phyloP scores from a whole-genome alignment of 306 rosid species.

The Fragaria iinumae region DNA sequence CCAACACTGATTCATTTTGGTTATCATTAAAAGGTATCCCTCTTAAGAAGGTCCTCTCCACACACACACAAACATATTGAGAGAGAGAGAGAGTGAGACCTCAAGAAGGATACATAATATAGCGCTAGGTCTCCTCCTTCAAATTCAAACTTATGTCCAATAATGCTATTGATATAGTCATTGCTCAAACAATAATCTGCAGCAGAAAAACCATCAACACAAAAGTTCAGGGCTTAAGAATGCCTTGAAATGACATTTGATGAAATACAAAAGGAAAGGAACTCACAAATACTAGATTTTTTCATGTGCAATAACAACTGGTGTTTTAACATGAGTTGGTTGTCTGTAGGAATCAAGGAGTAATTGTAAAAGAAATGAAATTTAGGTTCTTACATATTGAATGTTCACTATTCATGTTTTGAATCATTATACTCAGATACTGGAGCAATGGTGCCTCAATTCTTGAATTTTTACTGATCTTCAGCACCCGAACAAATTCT shows the following conservation, averaged over 20 bases:
- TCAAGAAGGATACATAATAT: slow-evolving; percentile 77
- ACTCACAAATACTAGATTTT: not conserved
- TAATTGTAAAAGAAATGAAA: slow-evolving; percentile 17
- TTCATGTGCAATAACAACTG: not conserved
- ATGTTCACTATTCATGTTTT: slow-evolving; percentile 71
- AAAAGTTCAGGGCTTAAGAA: slow-evolving; percentile 17
- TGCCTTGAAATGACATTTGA: slow-evolving; percentile 13
- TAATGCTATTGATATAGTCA: slow-evolving; percentile 68
- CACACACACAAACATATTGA: not conserved
- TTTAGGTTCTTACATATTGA: slow-evolving; percentile 64
- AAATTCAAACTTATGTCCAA: slow-evolving; percentile 55
- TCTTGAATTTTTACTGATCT: slow-evolving; percentile 53
- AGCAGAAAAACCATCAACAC: slow-evolving; percentile 32
- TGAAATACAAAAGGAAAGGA: not conserved
- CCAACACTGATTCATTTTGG: not conserved
- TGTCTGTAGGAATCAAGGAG: slow-evolving; percentile 13
- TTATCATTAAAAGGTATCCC: not conserved
- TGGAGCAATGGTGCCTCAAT: slow-evolving; percentile 81
- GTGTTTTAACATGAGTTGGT: not conserved
- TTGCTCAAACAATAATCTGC: slow-evolving; percentile 90
- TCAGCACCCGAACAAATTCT: slow-evolving; percentile 72
- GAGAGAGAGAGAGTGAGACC: slow-evolving; percentile 44
- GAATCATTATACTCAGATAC: slow-evolving; percentile 84
- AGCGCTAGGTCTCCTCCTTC: slow-evolving; percentile 67
- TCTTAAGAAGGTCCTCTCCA: not conserved